Evolutionary conservation across 1,284 basidiomycete species (phyloP).

Genomic region (Austropuccinia psidii): DNA sequence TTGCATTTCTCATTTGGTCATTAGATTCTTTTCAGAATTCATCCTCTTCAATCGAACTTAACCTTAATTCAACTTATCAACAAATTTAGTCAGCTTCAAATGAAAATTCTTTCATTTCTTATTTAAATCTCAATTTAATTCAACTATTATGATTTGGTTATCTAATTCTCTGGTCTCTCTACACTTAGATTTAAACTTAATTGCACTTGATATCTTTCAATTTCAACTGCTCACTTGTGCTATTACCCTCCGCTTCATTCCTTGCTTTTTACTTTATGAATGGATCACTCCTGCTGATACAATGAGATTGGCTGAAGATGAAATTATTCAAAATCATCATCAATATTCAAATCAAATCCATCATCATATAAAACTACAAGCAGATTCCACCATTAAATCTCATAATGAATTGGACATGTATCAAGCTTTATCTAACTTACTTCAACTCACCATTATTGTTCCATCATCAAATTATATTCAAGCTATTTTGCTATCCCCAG

Average conservation of each 20-base stretch:
- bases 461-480: neutral
- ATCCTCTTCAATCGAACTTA: neutral
- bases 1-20: neutral
- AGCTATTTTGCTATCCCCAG: neutral
- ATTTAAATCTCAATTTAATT: conserved; percentile 19
- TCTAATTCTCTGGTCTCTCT: conserved; percentile 13
- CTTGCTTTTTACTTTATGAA: conserved; percentile 82
- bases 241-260: conserved; percentile 76
- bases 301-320: conserved; percentile 25
- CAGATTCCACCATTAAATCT: too few species aligned
- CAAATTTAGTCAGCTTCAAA: neutral
- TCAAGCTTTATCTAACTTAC: neutral
- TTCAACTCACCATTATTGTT: neutral
- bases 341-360: conserved; percentile 21
- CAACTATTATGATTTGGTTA: conserved; percentile 21
- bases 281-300: conserved; percentile 82
- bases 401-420: neutral
- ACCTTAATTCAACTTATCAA: neutral
- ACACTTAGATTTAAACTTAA: conserved; percentile 47
- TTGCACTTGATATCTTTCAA: conserved; percentile 74
- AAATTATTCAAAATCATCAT: neutral
- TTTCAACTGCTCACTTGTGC: conserved; percentile 87
- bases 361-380: neutral
- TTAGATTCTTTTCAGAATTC: neutral
- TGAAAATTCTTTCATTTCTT: neutral